Evolutionary conservation across 2,329 filamentous ascomycete species (phyloP), one percentile per base, ranked within the genome.

Genomic region (Sclerotinia borealis): DNA sequence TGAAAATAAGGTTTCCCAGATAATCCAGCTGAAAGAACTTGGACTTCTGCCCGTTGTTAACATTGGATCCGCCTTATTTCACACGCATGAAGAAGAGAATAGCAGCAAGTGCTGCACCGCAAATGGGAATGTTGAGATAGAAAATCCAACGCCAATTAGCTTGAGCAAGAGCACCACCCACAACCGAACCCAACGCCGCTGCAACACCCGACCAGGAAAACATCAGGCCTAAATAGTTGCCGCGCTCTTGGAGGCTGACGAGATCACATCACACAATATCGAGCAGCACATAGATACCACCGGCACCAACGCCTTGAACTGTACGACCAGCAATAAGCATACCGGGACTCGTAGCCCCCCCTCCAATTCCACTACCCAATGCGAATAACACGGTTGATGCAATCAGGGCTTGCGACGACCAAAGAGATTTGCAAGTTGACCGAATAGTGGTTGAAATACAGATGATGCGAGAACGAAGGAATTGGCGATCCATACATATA

Each of bases 1-100:
- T 77, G 70, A 90, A 88, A 5, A 90, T 71, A 1, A 80, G 65
- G 6, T 81, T 80, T 3, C 88, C 87, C 22, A 83, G 61, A 79
- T 82, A 89, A 71, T 90, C 86, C 27, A 89, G 79, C 7, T 79
- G 77, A 27, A 73, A 74, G 5, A 85, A 73, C 17, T 64, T 64
- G 22, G 61, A 58, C n/a, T 34, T 29, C n/a, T 50, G 48, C 11
- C 27, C 48, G 17, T 13, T 31, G 4, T 56, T 56, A 37, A 52
- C 39, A 56, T 17, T 43, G 4, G 25, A 15, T 13, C 25, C 25
- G 37, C 39, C 49, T 15, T 34, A 34, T 22, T 63, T 49, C 31
- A 64, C 64, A 43, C 61, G 56, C 31, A 65, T 51, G 31, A 67
- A 65, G 37, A 59, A 48, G 47, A 34, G 29, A n/a, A 66, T 43